Evolutionary conservation across 202 grass and related monocot genomes (phyloP), one percentile per base, ranked within the genome.

Genomic region (Schoenoplectus triqueter): DNA sequence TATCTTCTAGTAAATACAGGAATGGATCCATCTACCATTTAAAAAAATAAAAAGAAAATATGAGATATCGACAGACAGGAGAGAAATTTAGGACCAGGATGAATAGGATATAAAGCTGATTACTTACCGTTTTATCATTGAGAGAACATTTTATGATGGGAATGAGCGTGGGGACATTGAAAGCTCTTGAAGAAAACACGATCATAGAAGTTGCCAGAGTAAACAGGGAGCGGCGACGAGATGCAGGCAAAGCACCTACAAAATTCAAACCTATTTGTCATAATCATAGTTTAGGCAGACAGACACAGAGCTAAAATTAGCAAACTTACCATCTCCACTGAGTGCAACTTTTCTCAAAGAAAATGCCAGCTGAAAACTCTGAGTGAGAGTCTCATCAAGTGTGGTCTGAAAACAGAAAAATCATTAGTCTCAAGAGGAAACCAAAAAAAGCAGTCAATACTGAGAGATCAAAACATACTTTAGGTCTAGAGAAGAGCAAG

Each of bases 321-420:
- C 60, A 71, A 64, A 74, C 45, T 80, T 57, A 92, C 96, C 90
- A 88, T 89, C 84, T 90, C 84, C 81, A 74, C 73, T 87, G 78
- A 99, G 96, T 15, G 96, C 78, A 90, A 92, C 78, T 81, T 84
- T 83, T 88, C 91, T 94, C 68, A 99, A 87, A 67, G 88, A 76
- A 88, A 99, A 99, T 82, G 93, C 93, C 92, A 96, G 90, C 87
- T 94, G 93, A 90, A 99, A 99, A 88, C 93, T 92, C 86, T 86
- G 91, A 84, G 90, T 90, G 82, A 99, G 88, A 82, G 90, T 88
- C 86, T 96, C 96, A 89, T 91, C 87, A 88, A 92, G 86, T 85
- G 90, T 91, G 82, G 91, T 89, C 96, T 99, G 93, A 66, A 95
- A 86, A 50, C 87, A 82, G 47, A 73, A 87, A 94, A 14, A 85